Conservation (phyloP, 2,329 filamentous ascomycete genomes). For the Penicillium sp. region DNA sequence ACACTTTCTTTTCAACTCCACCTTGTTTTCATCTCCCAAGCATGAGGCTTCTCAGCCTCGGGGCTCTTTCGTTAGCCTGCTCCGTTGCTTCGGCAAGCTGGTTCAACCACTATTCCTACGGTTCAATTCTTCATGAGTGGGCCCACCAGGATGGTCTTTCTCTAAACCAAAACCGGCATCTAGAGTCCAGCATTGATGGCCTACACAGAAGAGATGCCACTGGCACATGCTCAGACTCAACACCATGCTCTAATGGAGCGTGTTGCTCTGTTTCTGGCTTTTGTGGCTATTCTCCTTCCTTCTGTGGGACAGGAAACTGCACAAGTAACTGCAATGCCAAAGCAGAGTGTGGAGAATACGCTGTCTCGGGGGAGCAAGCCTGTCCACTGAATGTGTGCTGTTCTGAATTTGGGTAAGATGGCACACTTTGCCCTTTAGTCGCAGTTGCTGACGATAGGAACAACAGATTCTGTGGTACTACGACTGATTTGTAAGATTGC, state of each 20-base stretch:
- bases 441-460: neutral
- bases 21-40: too few species aligned
- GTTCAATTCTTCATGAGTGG: neutral
- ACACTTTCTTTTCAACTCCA: too few species aligned
- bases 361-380: neutral
- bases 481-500: neutral
- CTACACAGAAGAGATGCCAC: neutral
- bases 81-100: too few species aligned
- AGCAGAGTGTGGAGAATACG: neutral
- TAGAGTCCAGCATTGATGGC: neutral
- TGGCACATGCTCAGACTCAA: neutral
- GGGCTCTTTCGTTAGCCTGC: too few species aligned
- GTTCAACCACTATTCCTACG: neutral
- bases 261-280: neutral
- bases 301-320: neutral
- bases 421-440: neutral
- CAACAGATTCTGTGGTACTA: neutral
- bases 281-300: neutral
- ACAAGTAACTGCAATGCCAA: neutral
- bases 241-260: neutral
- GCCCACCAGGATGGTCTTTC: neutral
- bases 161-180: too few species aligned
- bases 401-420: neutral
- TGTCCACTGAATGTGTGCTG: neutral
- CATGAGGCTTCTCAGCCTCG: too few species aligned